Conservation (phyloP, 78 protist species). For the Pelomyxa schiedti region DNA sequence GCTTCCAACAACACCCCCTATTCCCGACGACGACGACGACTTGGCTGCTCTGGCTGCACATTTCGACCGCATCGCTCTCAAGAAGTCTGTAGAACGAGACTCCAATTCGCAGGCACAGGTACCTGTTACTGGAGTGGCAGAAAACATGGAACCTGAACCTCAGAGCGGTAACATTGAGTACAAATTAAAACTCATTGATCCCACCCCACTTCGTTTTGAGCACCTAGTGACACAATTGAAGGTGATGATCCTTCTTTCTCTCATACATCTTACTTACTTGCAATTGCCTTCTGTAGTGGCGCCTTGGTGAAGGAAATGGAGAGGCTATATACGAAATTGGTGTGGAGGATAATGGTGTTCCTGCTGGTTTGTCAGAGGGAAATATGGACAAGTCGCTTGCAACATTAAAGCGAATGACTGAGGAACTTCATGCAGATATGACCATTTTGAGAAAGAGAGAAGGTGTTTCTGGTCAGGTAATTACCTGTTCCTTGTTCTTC, state of each 20-base stretch:
- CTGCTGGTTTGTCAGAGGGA: constrained; percentile 26
- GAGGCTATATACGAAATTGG: constrained; percentile 83
- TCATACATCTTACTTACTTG: not conserved
- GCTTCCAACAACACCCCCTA: no score
- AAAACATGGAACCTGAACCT: constrained; percentile 31
- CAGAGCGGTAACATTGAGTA: constrained; percentile 51
- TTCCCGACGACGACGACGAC: no score
- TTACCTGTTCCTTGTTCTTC: no score
- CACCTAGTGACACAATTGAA: constrained; percentile 40
- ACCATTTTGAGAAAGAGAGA: constrained; percentile 27
- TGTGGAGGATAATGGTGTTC: constrained; percentile 68
- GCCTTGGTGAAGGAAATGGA: constrained; percentile 47
- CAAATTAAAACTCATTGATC: constrained; percentile 37
- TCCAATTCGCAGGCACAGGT: no score
- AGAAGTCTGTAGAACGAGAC: no score
- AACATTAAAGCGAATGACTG: constrained; percentile 30
- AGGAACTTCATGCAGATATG: constrained; percentile 14
- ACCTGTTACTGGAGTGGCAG: no score
- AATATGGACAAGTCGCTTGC: constrained; percentile 17
- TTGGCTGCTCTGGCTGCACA: no score
- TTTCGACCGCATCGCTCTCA: no score
- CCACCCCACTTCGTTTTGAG: constrained; percentile 46
- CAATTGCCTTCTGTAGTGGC: constrained; percentile 13
- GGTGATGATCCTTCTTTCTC: constrained; percentile 19
- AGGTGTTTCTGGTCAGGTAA: constrained; percentile 27